A percentile compares a stretch with the other conserved stretches of the same genome.
These are phyloP conservation scores for Anethum foeniculum DNA, from an alignment of 140 eudicot genomes.

Conservation along the genomic window DNA sequence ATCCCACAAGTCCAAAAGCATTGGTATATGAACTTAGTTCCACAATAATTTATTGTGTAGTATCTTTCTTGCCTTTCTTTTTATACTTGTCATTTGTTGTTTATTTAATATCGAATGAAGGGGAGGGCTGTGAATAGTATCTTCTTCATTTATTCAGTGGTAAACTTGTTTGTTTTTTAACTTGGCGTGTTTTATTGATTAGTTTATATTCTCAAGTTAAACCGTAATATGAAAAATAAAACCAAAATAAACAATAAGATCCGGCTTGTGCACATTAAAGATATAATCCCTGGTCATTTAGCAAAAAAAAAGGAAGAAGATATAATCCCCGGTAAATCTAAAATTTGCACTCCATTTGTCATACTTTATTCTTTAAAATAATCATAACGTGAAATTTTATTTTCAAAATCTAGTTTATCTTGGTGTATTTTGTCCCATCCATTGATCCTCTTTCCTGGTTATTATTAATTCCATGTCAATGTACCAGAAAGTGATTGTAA, in stretches of 20 bases:
- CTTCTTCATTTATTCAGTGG: neutral
- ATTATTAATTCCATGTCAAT: neutral
- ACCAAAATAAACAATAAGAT: neutral
- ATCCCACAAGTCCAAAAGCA: neutral
- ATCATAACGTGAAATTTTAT: neutral
- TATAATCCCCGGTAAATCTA: neutral
- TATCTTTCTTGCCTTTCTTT: neutral
- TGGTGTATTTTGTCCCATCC: neutral
- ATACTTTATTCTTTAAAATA: neutral
- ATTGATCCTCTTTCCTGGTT: neutral
- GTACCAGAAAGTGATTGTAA: neutral
- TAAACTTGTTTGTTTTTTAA: neutral
- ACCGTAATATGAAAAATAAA: neutral
- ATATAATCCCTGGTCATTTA: neutral
- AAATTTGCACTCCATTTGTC: neutral
- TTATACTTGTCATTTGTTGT: neutral
- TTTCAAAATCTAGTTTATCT: neutral
- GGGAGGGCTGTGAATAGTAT: neutral
- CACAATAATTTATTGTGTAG: neutral
- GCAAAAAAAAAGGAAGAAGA: too few species aligned
- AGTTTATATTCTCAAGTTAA: neutral
- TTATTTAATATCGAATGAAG: neutral
- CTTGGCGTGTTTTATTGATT: neutral
- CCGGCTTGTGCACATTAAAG: too few species aligned
- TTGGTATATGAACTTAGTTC: neutral